Evolutionary conservation across 495 filamentous ascomycete genomes (phyloP), one percentile per base, ranked within the genome.

Genomic region (Penicillium goetzii): DNA sequence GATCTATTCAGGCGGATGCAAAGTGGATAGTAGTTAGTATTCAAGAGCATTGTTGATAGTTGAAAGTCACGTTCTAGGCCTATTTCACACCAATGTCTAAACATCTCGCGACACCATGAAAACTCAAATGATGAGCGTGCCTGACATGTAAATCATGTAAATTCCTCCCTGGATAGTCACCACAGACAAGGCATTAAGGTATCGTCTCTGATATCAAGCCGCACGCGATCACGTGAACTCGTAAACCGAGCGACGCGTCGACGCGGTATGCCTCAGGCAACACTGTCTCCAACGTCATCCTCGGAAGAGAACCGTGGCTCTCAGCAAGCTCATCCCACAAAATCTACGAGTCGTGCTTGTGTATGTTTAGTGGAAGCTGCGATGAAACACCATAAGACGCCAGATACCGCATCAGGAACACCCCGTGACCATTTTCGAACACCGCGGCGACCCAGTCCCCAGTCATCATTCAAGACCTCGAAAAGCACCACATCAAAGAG

Each of bases 321-420:
- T 38, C 30, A 52, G 4, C 36, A 62, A 56, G 30, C 38, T 36
- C n/a, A 34, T 25, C 23, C 50, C 52, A 21, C 38, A 15, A 58
- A 49, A 54, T 25, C 19, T 10, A 11, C 41, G 19, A 45, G 41
- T 23, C 19, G 23, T 50, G 47, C 58, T 58, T 56, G 69, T 74
- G 66, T 58, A 59, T 68, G 43, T 41, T 30, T 21, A 58, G 41
- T 52, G 53, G 49, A 43, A 68, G 57, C 60, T 75, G 77, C 73
- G 68, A 80, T 80, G 77, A 77, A 66, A 70, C 67, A 62, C 59
- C 61, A 53, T 26, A 65, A 70, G 40, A 66, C 50, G 45, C 25
- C 62, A 21, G 62, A 58, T n/a, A 56, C 26, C 26, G 52, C 50
- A 52, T 58, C 74, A 54, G 68, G 72, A 23, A 62, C 60, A 26